Evolutionary conservation across 345 rosid species (phyloP), one percentile per base, ranked within the genome.

Genomic region (Crucihimalaya himalaica): DNA sequence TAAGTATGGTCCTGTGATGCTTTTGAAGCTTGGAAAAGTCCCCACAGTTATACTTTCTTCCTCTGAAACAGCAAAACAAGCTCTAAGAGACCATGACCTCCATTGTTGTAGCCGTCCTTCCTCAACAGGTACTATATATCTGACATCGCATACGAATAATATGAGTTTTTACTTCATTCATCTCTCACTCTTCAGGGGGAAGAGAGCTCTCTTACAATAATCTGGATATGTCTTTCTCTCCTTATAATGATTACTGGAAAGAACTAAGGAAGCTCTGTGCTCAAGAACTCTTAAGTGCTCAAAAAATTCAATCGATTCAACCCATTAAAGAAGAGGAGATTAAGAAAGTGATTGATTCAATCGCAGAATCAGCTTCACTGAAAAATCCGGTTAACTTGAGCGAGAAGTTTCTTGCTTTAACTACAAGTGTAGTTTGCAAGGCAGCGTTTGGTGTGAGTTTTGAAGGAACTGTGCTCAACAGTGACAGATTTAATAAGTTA

Each of bases 281-380:
- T 5, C 23, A 76, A 15, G 79, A 80, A 56, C 83, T 85, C 55
- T 81, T 85, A 15, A 80, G 55, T 43, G 10, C 80, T 0, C 79
- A 40, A 0, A 43, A 77, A 28, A 82, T 79, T 13, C 74, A 71
- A 29, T 58, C 71, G 4, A 81, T 73, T 31, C 75, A 64, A 12
- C 73, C 81, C 5, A 71, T 78, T 5, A 56, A 83, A 13, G 87
- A 81, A 51, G 74, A 74, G 5, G 87, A 83, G 48, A 80, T 83
- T 18, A 32, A 65, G 7, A 48, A 63, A 21, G 72, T 79, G 78
- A 56, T 84, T 0, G 45, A 53, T 19, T 76, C 71, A 29, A 68
- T 84, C n/a, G 55, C 76, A 0, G 45, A 65, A 11, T 69, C 68
- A 5, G 56, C 64, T n/a, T 40, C 25, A 28, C 6, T 10, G 31